These are phyloP conservation scores for Murraya paniculata DNA, from an alignment of 345 rosid species.

Conservation along the genomic window DNA sequence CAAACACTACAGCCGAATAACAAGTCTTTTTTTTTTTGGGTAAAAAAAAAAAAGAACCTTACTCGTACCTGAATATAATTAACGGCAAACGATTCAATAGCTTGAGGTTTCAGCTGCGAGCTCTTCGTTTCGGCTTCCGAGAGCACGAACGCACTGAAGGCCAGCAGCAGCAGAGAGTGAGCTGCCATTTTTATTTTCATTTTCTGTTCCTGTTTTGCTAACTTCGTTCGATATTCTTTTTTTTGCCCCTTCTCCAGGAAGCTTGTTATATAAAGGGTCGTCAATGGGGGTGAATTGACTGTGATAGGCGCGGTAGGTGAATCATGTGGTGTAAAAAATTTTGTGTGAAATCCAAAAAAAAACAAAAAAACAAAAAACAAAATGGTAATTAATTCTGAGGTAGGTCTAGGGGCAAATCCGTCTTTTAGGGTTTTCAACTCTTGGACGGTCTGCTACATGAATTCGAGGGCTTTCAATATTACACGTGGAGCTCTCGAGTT, in stretches of 20 bases:
- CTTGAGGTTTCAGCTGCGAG: slow-evolving; percentile 35
- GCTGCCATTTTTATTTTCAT: slow-evolving; percentile 20
- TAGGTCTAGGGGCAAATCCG: background rate
- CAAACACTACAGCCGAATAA: too few relatives aligned
- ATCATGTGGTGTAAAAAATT: background rate
- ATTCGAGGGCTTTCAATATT: background rate
- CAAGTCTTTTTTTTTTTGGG: too few relatives aligned
- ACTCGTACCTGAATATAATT: slow-evolving; percentile 57
- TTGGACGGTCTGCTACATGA: background rate
- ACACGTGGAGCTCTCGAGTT: background rate
- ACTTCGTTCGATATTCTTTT: too few relatives aligned
- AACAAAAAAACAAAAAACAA: too few relatives aligned
- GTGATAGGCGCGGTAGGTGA: background rate
- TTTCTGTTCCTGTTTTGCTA: background rate
- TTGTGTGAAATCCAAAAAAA: too few relatives aligned
- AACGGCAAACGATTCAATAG: slow-evolving; percentile 44
- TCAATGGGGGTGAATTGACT: accelerated
- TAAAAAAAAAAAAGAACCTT: background rate
- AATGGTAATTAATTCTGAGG: background rate
- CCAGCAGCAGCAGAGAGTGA: slow-evolving; percentile 21
- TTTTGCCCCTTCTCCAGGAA: too few relatives aligned
- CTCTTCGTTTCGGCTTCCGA: slow-evolving; percentile 25
- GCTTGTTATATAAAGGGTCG: background rate
- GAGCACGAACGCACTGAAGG: slow-evolving; percentile 6
- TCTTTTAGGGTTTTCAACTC: background rate